Conservation (phyloP, 2,329 filamentous ascomycete genomes). For the Talaromyces sp. region DNA sequence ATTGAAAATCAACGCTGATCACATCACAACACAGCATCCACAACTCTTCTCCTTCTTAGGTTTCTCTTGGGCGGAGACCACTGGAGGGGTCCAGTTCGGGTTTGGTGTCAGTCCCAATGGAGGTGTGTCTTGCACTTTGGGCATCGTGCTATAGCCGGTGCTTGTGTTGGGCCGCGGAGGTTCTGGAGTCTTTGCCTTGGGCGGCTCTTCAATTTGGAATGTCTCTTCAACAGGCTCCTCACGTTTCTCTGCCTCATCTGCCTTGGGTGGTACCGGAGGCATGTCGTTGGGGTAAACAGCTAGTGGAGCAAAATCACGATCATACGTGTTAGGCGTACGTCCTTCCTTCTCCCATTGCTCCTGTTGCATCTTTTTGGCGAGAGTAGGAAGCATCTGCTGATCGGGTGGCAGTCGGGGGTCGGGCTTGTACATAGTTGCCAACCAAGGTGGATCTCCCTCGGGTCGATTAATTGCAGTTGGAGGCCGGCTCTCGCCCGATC, state of each 20-base stretch:
- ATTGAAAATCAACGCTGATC: conserved; percentile 34
- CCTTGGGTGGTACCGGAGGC: conserved; percentile 23
- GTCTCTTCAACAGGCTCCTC: conserved; percentile 8
- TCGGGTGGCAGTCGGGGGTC: conserved; percentile 92
- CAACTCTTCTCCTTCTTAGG: conserved; percentile 57
- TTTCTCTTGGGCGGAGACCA: conserved; percentile 58
- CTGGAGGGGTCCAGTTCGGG: conserved; percentile 45
- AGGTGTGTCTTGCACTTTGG: conserved; percentile 46
- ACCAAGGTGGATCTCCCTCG: conserved; percentile 95
- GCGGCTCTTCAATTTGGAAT: conserved; percentile 13
- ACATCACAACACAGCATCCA: conserved; percentile 77
- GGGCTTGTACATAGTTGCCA: conserved; percentile 91
- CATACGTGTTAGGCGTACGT: conserved; percentile 80
- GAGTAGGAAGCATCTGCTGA: conserved; percentile 91
- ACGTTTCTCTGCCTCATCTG: conserved; percentile 5
- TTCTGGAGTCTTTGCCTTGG: conserved; percentile 37
- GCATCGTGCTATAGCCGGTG: conserved; percentile 55
- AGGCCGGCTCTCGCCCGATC: conserved; percentile 59
- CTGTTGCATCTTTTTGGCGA: conserved; percentile 86
- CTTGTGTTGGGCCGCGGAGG: conserved; percentile 43
- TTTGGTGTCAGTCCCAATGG: conserved; percentile 38
- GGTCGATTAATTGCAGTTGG: conserved; percentile 67
- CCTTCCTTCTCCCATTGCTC: conserved; percentile 95
- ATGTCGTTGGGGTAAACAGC: conserved; percentile 50
- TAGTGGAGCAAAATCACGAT: conserved; percentile 82